phyloP scores from a whole-genome alignment of 177 flowering plant genomes.

The Telopea speciosissima region DNA sequence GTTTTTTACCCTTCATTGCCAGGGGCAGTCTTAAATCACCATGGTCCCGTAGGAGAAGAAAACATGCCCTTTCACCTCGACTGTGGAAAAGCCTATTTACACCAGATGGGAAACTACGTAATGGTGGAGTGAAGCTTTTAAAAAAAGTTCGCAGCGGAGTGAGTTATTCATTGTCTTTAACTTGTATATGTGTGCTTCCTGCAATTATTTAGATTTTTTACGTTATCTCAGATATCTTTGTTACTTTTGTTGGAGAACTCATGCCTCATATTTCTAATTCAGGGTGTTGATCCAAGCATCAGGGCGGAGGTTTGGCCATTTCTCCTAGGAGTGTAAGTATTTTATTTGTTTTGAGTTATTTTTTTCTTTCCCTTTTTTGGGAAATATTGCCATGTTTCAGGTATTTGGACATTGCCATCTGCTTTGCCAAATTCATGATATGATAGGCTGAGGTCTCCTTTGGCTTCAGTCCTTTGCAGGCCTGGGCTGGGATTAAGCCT shows the following conservation, averaged over 20 bases:
- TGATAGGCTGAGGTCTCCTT: background rate
- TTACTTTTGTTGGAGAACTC: background rate
- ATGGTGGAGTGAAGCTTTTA: conserved; percentile 54
- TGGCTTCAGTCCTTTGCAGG: background rate
- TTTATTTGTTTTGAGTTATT: background rate
- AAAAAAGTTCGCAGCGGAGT: conserved; percentile 68
- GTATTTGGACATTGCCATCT: background rate
- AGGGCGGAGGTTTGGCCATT: conserved; percentile 96
- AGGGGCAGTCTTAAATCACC: conserved; percentile 34
- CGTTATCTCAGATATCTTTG: background rate
- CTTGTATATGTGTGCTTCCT: background rate
- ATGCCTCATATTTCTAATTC: conserved; percentile 20
- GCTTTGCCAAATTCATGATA: background rate
- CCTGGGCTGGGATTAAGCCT: background rate
- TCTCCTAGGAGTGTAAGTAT: conserved; percentile 94
- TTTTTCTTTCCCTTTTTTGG: no score
- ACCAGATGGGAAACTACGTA: conserved; percentile 46
- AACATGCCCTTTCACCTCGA: conserved; percentile 25
- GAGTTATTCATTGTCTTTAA: conserved; percentile 19
- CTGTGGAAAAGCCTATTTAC: conserved; percentile 34
- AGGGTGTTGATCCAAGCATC: conserved; percentile 92
- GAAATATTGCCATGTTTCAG: background rate
- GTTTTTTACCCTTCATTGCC: conserved; percentile 9
- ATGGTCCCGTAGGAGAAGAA: conserved; percentile 33
- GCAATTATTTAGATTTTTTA: background rate